Conservation (phyloP, 2,329 filamentous ascomycete genomes). For the Graphiopsis chlorocephala region DNA sequence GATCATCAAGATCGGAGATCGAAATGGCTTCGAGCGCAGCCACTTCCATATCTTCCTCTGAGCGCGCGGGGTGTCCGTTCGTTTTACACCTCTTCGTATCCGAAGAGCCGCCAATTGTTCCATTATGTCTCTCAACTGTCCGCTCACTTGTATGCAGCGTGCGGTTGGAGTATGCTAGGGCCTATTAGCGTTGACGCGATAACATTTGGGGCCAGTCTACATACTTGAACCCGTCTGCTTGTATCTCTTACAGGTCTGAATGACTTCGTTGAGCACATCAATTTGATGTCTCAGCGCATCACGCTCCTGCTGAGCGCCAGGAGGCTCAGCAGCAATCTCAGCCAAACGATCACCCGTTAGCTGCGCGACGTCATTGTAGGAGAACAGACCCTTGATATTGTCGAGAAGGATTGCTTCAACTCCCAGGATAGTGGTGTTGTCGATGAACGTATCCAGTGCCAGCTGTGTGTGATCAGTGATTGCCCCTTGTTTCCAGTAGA, state of each 20-base stretch:
- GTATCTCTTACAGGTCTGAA: background rate
- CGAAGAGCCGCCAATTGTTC: too few species aligned
- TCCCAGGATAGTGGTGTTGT: constrained; percentile 1
- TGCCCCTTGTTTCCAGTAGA: background rate
- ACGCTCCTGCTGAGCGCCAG: background rate
- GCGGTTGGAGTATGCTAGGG: background rate
- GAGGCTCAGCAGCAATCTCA: background rate
- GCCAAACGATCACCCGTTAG: background rate
- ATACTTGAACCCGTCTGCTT: background rate
- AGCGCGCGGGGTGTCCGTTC: too few species aligned
- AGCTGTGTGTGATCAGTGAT: background rate
- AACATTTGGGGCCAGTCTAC: background rate
- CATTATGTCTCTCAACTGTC: too few species aligned
- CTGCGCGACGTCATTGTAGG: background rate
- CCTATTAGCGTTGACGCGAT: background rate
- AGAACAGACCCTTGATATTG: background rate
- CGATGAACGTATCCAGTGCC: background rate
- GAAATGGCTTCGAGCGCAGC: too few species aligned
- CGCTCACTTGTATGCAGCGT: too few species aligned
- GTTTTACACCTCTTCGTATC: too few species aligned
- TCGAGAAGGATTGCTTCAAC: background rate
- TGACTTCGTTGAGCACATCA: background rate
- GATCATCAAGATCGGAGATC: too few species aligned
- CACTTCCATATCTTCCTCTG: too few species aligned
- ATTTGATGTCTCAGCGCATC: background rate